phyloP scores from a whole-genome alignment of 2,329 filamentous ascomycete species.

The Graphiopsis chlorocephala region DNA sequence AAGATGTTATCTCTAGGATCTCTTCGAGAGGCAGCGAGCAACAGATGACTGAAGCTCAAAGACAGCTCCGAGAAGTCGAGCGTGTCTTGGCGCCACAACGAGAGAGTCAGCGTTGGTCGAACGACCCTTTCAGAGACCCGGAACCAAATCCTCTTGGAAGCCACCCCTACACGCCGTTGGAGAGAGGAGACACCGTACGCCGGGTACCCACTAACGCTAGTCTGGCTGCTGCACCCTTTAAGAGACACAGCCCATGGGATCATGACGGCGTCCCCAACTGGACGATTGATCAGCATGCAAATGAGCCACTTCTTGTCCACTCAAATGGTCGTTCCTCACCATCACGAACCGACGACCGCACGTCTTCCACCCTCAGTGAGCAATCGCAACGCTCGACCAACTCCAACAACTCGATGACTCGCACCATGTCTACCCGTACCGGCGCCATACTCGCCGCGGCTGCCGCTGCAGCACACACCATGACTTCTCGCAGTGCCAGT shows the following conservation, averaged over 20 bases:
- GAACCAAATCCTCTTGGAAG: constrained; percentile 38
- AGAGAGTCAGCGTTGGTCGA: constrained; percentile 15
- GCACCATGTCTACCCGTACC: constrained; percentile 47
- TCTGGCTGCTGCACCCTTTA: constrained; percentile 16
- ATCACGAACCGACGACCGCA: constrained; percentile 55
- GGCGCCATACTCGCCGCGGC: constrained; percentile 38
- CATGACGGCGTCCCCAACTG: constrained; percentile 29
- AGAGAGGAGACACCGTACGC: constrained; percentile 26
- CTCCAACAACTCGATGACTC: constrained; percentile 42
- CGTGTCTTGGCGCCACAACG: constrained; percentile 17
- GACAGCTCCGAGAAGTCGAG: constrained; percentile 24
- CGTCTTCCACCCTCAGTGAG: constrained; percentile 56
- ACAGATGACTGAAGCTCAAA: constrained; percentile 19
- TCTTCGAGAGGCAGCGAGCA: not conserved
- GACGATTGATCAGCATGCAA: constrained; percentile 23
- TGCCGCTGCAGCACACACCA: constrained; percentile 19
- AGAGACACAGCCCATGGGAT: constrained; percentile 20
- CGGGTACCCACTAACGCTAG: constrained; percentile 27
- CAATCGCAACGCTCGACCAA: constrained; percentile 44
- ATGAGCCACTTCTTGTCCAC: constrained; percentile 19
- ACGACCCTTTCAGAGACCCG: constrained; percentile 34
- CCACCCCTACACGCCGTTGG: constrained; percentile 32
- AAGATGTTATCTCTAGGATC: constrained; percentile 39
- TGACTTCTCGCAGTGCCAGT: constrained; percentile 14
- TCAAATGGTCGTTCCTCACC: constrained; percentile 43